A percentile compares a stretch with the other conserved stretches of the same genome.
phyloP scores from a whole-genome alignment of 768 basidiomycete species.

The Cystobasidium onofrii region DNA sequence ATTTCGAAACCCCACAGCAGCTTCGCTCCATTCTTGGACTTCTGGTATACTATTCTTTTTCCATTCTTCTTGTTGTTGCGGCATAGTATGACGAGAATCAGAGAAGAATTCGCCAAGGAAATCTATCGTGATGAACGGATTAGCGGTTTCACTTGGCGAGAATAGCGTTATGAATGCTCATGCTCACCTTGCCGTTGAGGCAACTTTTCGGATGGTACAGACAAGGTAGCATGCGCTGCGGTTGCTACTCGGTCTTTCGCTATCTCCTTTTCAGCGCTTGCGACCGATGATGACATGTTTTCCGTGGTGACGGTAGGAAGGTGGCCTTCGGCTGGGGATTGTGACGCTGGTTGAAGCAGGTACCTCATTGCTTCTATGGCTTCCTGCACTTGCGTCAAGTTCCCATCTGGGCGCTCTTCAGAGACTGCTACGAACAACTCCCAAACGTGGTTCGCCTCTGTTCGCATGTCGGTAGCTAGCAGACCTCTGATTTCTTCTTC shows the following conservation, averaged over 20 bases:
- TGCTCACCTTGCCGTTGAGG: background rate
- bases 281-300: too few relatives aligned
- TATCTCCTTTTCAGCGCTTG: background rate
- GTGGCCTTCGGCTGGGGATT: background rate
- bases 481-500: background rate
- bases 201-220: background rate
- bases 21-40: background rate
- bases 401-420: background rate
- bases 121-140: background rate
- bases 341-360: background rate
- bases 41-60: background rate
- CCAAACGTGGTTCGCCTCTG: background rate
- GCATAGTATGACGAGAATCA: background rate
- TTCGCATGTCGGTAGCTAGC: background rate
- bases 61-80: background rate
- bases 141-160: background rate
- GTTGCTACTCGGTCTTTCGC: background rate
- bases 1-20: background rate
- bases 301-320: too few relatives aligned
- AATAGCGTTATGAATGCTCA: background rate
- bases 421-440: background rate
- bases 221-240: background rate
- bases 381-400: background rate
- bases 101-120: background rate
- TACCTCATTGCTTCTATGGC: background rate